These are phyloP conservation scores for Volvox africanus DNA, from an alignment of 139 green algal genomes.

Conservation along the genomic window DNA sequence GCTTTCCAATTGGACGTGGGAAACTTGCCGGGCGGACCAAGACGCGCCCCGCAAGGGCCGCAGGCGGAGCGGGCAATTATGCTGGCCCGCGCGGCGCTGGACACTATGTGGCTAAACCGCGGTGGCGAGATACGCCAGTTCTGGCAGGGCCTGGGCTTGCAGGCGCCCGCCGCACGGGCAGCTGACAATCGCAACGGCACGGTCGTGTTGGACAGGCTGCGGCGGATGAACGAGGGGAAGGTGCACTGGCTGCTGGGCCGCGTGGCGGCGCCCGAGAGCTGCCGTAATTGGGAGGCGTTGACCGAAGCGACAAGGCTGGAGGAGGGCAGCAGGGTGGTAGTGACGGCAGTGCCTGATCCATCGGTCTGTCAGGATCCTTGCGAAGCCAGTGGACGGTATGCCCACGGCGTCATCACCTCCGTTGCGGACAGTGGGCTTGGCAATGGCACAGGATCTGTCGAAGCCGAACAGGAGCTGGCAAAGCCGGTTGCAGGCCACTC, in stretches of 20 bases:
- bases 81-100: not conserved
- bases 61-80: not conserved
- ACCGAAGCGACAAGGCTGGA: not conserved
- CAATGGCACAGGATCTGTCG: too few species aligned
- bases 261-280: constrained; percentile 1
- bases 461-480: too few species aligned
- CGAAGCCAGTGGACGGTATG: not conserved
- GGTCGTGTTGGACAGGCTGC: not conserved
- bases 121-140: constrained; percentile 18
- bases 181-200: not conserved
- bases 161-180: constrained; percentile 6
- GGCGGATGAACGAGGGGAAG: not conserved
- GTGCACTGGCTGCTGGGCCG: not conserved
- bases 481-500: not conserved
- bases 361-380: not conserved
- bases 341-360: not conserved
- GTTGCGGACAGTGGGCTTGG: too few species aligned
- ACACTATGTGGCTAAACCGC: not conserved
- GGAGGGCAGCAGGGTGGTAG: not conserved
- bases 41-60: not conserved
- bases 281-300: not conserved
- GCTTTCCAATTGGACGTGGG: not conserved
- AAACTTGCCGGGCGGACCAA: too few species aligned
- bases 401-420: not conserved
- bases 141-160: not conserved